Evolutionary conservation across 75 land plant genomes (phyloP).

Genomic region (Pseudotsuga menziesii): DNA sequence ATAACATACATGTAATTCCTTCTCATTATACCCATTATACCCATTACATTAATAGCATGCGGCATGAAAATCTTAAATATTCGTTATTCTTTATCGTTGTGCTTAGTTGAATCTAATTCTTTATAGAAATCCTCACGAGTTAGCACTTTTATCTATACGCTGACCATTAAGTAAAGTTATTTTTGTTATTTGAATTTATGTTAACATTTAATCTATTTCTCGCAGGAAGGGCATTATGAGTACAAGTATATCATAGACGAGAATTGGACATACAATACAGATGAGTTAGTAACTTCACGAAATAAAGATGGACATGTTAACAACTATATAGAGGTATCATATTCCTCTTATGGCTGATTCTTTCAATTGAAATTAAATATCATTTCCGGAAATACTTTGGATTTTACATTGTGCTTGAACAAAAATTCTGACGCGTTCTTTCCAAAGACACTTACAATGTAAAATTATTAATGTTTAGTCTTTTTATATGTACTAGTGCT

Average conservation of each 20-base stretch:
- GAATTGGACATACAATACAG: conserved; percentile 53
- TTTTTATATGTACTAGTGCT: too few relatives aligned
- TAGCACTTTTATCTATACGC: too few relatives aligned
- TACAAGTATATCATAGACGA: conserved; percentile 95
- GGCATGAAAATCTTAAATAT: too few relatives aligned
- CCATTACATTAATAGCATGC: too few relatives aligned
- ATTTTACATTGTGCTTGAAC: background rate
- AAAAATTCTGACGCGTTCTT: background rate
- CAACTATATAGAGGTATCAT: conserved; percentile 71
- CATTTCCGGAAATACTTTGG: background rate
- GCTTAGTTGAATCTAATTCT: too few relatives aligned
- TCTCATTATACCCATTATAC: too few relatives aligned
- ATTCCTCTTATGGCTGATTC: background rate
- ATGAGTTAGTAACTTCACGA: conserved; percentile 52
- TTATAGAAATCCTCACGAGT: too few relatives aligned
- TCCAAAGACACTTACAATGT: background rate
- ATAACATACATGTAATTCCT: too few relatives aligned
- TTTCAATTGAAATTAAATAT: background rate
- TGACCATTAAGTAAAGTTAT: too few relatives aligned
- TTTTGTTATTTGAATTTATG: too few relatives aligned
- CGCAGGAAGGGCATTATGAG: conserved; percentile 90
- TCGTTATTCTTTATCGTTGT: too few relatives aligned
- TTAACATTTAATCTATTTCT: background rate
- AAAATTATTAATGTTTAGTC: background rate
- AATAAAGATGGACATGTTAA: conserved; percentile 91